Conservation (phyloP, 805 yeast species). For the Cyberlindnera euphorbiae region DNA sequence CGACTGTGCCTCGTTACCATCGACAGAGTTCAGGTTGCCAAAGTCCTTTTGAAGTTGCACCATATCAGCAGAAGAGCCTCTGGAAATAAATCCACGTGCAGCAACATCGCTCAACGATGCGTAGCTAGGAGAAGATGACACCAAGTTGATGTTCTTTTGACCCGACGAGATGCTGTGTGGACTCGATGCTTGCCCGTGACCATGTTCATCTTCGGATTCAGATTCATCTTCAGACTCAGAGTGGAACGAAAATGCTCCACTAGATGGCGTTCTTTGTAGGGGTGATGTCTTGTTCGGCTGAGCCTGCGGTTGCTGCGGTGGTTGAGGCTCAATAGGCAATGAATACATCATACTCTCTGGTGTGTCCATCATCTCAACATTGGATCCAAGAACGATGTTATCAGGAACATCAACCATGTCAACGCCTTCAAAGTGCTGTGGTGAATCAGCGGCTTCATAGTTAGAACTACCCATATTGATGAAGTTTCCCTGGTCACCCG, state of each 20-base stretch:
- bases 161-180: conserved; percentile 9
- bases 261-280: conserved; percentile 1
- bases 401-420: conserved; percentile 27
- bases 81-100: conserved; percentile 35
- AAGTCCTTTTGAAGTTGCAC: conserved; percentile 20
- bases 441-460: conserved; percentile 20
- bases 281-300: background rate
- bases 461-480: conserved; percentile 18
- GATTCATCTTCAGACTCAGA: conserved; percentile 25
- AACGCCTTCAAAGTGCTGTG: conserved; percentile 25
- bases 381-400: conserved; percentile 25
- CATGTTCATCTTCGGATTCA: conserved; percentile 23
- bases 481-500: conserved; percentile 34
- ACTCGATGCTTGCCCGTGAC: background rate
- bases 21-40: conserved; percentile 12
- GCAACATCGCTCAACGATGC: conserved; percentile 49
- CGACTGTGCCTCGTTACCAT: conserved; percentile 6
- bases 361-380: conserved; percentile 17
- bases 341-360: conserved; percentile 8
- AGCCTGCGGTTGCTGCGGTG: conserved; percentile 1
- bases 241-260: conserved; percentile 11
- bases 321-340: conserved; percentile 1
- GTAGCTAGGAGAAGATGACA: conserved; percentile 33
- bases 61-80: conserved; percentile 16
- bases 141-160: conserved; percentile 14